phyloP scores from a whole-genome alignment of 139 green algal species.

The Microglena sp. region DNA sequence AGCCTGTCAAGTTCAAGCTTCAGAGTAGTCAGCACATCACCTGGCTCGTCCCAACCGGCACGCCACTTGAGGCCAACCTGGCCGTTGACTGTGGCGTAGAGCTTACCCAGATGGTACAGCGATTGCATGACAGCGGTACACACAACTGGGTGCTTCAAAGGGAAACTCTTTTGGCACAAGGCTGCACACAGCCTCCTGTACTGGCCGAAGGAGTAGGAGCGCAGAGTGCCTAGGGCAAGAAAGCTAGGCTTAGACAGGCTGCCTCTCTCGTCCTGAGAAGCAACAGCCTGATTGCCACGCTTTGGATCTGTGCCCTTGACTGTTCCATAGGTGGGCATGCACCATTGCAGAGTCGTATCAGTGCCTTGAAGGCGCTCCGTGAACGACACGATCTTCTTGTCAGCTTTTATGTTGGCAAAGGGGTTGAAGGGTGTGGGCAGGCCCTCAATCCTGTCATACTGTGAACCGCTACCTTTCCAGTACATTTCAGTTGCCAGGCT shows the following conservation, averaged over 20 bases:
- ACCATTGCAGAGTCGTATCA: neutral
- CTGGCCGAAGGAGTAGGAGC: conserved; percentile 7
- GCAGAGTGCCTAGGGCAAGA: neutral
- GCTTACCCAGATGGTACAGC: conserved; percentile 10
- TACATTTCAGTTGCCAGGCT: conserved; percentile 13
- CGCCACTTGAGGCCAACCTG: conserved; percentile 1
- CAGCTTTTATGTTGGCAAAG: neutral
- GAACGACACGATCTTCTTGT: conserved; percentile 7
- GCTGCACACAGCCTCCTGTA: neutral
- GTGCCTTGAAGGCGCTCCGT: conserved; percentile 13
- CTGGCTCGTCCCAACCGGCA: neutral
- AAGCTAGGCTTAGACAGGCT: conserved; percentile 1
- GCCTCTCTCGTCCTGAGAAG: neutral
- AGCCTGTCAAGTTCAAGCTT: conserved; percentile 7
- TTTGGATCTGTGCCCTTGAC: neutral
- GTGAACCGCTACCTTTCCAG: conserved; percentile 25
- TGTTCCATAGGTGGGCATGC: neutral
- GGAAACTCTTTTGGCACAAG: neutral
- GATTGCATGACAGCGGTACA: neutral
- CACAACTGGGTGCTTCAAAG: neutral
- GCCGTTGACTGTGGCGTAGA: neutral
- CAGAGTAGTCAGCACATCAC: conserved; percentile 10
- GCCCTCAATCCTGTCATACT: conserved; percentile 1
- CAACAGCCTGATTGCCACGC: conserved; percentile 5
- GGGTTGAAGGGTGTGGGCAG: conserved; percentile 22